Evolutionary conservation across 2,329 filamentous ascomycete species (phyloP), one percentile per base, ranked within the genome.

Genomic region (Exophiala viscosa): DNA sequence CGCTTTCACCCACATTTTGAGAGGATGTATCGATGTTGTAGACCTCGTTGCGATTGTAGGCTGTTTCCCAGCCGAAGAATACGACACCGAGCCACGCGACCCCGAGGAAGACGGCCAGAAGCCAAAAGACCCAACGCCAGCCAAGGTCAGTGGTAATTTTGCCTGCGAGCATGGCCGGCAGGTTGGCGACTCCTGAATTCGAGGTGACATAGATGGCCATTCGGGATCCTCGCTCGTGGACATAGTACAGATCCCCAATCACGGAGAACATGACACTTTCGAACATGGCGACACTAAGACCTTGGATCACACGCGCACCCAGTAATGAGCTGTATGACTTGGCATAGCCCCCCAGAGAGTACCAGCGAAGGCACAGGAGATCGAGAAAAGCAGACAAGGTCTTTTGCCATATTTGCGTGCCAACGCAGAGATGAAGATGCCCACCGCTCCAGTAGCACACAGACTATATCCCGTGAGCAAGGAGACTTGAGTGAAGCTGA

Each of bases 191-290:
- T 6, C 28, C 28, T 18, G 17, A 34, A 11, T 50, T 23, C 31
- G 33, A 17, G 15, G 17, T 46, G 18, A 51, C 41, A 17, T 32
- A 52, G 17, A 46, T 35, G 17, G 49, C 36, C n/a, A 36, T 52
- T 3, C 44, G 43, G 2, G 38, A 18, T n/a, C 44, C 62, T 14
- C 62, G 54, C 39, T 64, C 50, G 48, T 63, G 61, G 7, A 64
- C 61, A 45, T 52, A 64, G 55, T 63, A 65, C 36, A 63, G 52
- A 40, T 65, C 58, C 4, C 62, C 60, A 5, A 65, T 55, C 10
- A 55, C 45, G 14, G 62, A 23, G 34, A 42, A 54, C 4, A 41
- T 38, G 14, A 54, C 45, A 35, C 48, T 52, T 42, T 54, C 50
- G 32, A 57, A 57, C 14, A 36, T 42, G 8, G 50, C 50, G 2